phyloP scores from a whole-genome alignment of 768 basidiomycete species.

The Sarcomyxa edulis region DNA sequence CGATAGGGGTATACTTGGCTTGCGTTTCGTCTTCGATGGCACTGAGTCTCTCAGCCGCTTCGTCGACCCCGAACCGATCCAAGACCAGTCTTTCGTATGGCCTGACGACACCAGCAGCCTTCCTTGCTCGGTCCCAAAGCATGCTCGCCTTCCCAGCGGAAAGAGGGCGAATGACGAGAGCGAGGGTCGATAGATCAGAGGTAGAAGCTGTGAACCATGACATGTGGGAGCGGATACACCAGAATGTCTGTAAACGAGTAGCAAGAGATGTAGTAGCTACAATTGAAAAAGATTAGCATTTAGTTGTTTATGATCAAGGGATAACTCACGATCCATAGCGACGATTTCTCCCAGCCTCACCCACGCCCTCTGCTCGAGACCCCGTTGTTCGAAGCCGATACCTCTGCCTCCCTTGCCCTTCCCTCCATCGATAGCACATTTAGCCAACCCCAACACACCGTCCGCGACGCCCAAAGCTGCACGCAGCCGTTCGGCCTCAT shows the following conservation, averaged over 20 bases:
- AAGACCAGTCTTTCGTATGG: conserved; percentile 54
- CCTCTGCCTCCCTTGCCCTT: conserved; percentile 20
- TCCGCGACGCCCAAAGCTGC: conserved; percentile 23
- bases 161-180: conserved; percentile 42
- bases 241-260: conserved; percentile 51
- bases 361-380: conserved; percentile 45
- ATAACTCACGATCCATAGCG: conserved; percentile 11
- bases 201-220: conserved; percentile 34
- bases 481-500: conserved; percentile 34
- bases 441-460: conserved; percentile 6
- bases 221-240: conserved; percentile 38
- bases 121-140: conserved; percentile 13
- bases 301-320: neutral
- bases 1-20: conserved; percentile 33
- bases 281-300: conserved; percentile 10
- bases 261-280: conserved; percentile 21
- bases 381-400: conserved; percentile 27
- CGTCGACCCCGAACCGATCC: conserved; percentile 43
- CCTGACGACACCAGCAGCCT: conserved; percentile 17
- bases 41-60: conserved; percentile 39
- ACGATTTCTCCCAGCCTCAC: conserved; percentile 43
- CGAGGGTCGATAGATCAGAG: conserved; percentile 50
- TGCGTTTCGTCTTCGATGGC: conserved; percentile 10
- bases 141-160: conserved; percentile 4
- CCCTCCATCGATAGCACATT: conserved; percentile 1